phyloP scores from a whole-genome alignment of 2,329 filamentous ascomycete genomes.

The Monilinia aucupariae region DNA sequence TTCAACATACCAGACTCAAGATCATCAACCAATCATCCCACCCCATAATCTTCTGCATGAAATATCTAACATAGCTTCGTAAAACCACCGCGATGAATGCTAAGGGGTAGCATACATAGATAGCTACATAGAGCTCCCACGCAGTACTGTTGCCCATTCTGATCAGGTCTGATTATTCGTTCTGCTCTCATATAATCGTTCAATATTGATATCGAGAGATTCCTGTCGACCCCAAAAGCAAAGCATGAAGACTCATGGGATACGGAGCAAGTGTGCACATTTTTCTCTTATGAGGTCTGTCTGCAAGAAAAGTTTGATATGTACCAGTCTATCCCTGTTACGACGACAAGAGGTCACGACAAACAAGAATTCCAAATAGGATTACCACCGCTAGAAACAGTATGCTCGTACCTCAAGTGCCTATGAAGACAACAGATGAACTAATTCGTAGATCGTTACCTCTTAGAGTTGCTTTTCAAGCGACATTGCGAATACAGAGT shows the following conservation, averaged over 20 bases:
- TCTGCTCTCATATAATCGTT: background rate
- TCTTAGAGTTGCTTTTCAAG: too few species aligned
- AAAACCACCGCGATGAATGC: background rate
- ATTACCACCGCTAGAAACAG: too few species aligned
- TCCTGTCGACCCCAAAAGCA: background rate
- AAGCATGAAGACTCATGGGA: background rate
- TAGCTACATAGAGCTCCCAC: background rate
- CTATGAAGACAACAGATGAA: background rate
- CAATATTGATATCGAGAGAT: background rate
- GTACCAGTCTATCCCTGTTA: background rate
- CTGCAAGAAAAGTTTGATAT: background rate
- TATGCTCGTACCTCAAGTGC: background rate
- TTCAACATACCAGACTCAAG: background rate
- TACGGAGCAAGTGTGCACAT: background rate
- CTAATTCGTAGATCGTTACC: background rate
- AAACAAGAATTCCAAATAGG: background rate
- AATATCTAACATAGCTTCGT: conserved; percentile 36
- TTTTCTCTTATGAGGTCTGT: background rate
- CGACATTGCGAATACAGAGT: too few species aligned
- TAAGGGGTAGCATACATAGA: background rate
- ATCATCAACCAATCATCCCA: conserved; percentile 9
- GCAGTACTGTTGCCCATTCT: background rate
- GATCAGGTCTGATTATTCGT: background rate
- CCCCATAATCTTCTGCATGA: conserved; percentile 1
- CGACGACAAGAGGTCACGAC: background rate